Evolutionary conservation across 192 early-diverging fungal genomes (phyloP), one percentile per base, ranked within the genome.

Genomic region (Coemansia sp.): DNA sequence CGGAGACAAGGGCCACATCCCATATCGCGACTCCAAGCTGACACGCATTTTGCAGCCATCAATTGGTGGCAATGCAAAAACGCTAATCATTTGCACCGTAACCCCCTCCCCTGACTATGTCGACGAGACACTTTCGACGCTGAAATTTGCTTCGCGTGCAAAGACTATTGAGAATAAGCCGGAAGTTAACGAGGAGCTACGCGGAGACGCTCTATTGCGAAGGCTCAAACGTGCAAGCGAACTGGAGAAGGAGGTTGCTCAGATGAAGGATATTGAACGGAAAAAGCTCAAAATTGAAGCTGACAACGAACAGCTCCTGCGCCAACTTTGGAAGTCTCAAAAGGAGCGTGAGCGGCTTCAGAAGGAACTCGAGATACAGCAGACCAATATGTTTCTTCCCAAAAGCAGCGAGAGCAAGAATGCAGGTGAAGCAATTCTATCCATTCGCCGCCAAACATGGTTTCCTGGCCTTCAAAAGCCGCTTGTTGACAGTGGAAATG

Each of bases 21-120:
- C 97, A 1, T 99, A 92, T 78, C 92, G 97, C 41, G 97, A 99
- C 71, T 98, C 96, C 0, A 98, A 98, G 66, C 75, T 99, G 48
- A 99, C 97, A 2, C 85, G 97, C 20, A 94, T 99, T 25, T 73
- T 99, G 19, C 95, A 98, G 74, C 86, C 91, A 6, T 95, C 97
- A 0, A 84, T 99, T 5, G 91, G 91, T 7, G 97, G 97, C 43
- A 94, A 92, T 68, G 93, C 96, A 0, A 86, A 88, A 14, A 92
- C 95, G 1, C 87, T 91, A 9, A 94, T 99, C 11, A 93, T 99
- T 41, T 95, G 94, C 69, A 98, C 96, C 0, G 92, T 97, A 63
- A 93, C 90, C 43, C 94, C 95, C 5, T 86, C 93, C 0, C 70
- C 76, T 14, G 66, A 86, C 59, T 91, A 93, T 67, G 69, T 90